These are phyloP conservation scores for Metschnikowia orientalis DNA, from an alignment of 805 yeast genomes.

Conservation along the genomic window DNA sequence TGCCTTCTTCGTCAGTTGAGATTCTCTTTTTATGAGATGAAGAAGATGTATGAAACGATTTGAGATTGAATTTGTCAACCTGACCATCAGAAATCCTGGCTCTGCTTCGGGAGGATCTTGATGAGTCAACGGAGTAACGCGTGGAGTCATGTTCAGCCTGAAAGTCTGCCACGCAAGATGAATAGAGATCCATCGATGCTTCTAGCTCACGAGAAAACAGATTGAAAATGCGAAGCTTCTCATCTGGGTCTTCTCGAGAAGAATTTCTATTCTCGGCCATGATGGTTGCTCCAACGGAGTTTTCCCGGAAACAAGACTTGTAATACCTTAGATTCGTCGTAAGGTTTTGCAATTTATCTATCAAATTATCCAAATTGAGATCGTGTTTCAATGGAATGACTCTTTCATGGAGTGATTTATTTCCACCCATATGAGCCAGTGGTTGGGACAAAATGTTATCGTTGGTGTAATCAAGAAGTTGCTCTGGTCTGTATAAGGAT, in stretches of 20 bases:
- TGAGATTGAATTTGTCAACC: constrained; percentile 20
- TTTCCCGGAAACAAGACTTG: constrained; percentile 24
- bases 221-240: constrained; percentile 33
- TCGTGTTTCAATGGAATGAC: constrained; percentile 11
- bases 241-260: constrained; percentile 35
- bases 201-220: constrained; percentile 33
- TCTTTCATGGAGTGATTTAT: neutral
- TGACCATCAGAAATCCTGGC: constrained; percentile 20
- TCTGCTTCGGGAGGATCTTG: constrained; percentile 15
- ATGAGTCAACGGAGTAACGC: constrained; percentile 5
- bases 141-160: constrained; percentile 11
- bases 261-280: no score
- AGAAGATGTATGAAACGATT: constrained; percentile 31
- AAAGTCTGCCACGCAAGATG: constrained; percentile 26
- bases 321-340: constrained; percentile 35
- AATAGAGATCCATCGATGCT: constrained; percentile 28
- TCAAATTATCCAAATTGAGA: constrained; percentile 22
- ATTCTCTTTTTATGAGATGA: constrained; percentile 23
- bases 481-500: constrained; percentile 7
- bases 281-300: neutral
- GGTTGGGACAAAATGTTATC: constrained; percentile 13
- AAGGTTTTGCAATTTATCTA: constrained; percentile 28
- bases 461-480: constrained; percentile 14
- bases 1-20: constrained; percentile 11
- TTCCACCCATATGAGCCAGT: neutral